Percentiles rank a stretch among this genome's conserved stretches.
These are phyloP conservation scores for Gracilaria caudata DNA, from an alignment of 23 red algal genomes.

Conservation along the genomic window DNA sequence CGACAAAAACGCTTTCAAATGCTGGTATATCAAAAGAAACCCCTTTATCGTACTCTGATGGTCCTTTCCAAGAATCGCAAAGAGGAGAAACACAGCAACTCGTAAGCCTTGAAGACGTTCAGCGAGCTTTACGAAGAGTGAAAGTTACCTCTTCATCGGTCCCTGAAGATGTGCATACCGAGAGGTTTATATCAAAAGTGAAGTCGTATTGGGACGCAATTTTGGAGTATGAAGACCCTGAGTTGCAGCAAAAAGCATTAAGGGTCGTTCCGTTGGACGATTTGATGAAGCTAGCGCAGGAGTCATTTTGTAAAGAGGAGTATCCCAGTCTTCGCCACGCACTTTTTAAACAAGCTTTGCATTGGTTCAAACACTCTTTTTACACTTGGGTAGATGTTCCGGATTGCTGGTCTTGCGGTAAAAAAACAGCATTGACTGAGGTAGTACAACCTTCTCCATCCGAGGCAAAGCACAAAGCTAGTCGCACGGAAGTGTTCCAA, in stretches of 20 bases:
- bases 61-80: not conserved
- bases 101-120: conserved; percentile 9
- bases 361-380: conserved; percentile 81
- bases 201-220: conserved; percentile 30
- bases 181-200: conserved; percentile 26
- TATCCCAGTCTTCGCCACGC: conserved; percentile 36
- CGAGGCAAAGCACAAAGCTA: conserved; percentile 40
- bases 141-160: not conserved
- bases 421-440: conserved; percentile 27
- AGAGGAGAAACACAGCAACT: not conserved
- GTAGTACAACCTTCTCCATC: conserved; percentile 17
- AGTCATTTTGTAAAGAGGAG: conserved; percentile 8
- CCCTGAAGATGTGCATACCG: not conserved
- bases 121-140: not conserved
- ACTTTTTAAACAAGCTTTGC: conserved; percentile 48
- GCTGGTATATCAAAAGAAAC: conserved; percentile 2
- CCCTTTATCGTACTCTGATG: not conserved
- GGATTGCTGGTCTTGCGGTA: conserved; percentile 70
- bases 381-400: conserved; percentile 79
- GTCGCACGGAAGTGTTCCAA: conserved; percentile 63
- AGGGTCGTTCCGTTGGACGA: conserved; percentile 17
- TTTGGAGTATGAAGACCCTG: conserved; percentile 39
- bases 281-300: not conserved
- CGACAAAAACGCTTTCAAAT: not conserved
- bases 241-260: conserved; percentile 28